Percentiles rank a stretch among this genome's conserved stretches.
Evolutionary conservation across 495 filamentous ascomycete genomes (phyloP).

Genomic region (Lasiosphaeria hispida): DNA sequence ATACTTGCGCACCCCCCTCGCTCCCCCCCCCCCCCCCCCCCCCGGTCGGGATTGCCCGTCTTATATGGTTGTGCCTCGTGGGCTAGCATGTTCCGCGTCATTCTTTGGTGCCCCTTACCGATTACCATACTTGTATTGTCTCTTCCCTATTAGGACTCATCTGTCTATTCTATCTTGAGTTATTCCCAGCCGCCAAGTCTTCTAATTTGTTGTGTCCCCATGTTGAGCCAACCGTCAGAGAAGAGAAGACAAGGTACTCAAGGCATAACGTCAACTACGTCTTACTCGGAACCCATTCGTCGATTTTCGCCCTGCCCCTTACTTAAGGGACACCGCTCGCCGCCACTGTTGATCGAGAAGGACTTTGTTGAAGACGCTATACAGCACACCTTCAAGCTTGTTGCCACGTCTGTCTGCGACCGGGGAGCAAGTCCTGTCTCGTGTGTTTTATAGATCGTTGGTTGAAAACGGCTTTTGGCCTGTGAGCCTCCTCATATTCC

Average conservation of each 20-base stretch:
- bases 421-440: too few species aligned
- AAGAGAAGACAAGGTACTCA: background rate
- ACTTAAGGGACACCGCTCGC: background rate
- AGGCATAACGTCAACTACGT: background rate
- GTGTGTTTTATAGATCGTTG: too few species aligned
- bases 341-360: background rate
- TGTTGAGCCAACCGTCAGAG: constrained; percentile 4
- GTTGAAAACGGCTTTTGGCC: constrained; percentile 1
- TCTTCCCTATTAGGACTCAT: too few species aligned
- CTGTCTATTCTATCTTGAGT: too few species aligned
- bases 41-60: constrained; percentile 28
- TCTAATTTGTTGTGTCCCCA: background rate
- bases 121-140: too few species aligned
- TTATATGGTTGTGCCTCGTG: constrained; percentile 24
- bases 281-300: background rate
- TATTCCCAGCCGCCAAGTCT: too few species aligned
- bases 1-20: background rate
- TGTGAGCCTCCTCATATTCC: constrained; percentile 22
- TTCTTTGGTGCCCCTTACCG: constrained; percentile 6
- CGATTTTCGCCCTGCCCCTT: background rate
- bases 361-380: too few species aligned
- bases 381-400: too few species aligned
- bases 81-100: constrained; percentile 16
- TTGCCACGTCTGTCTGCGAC: too few species aligned
- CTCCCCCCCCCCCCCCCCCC: constrained; percentile 8